A percentile compares a stretch with the other conserved stretches of the same genome.
phyloP scores from a whole-genome alignment of 1,284 basidiomycete genomes.

The Fomitopsis schrenkii region DNA sequence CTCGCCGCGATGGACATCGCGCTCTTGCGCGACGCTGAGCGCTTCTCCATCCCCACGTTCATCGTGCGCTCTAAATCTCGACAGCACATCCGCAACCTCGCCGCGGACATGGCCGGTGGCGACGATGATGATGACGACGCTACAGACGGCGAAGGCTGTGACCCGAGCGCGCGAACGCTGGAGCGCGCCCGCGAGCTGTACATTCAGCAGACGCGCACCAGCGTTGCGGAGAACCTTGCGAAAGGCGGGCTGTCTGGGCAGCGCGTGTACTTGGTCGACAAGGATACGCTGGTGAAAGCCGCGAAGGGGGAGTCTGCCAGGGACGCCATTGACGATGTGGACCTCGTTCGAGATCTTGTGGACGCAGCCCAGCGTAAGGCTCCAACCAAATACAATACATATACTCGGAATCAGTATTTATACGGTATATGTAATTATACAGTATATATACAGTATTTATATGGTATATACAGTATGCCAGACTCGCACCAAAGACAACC shows the following conservation, averaged over 20 bases:
- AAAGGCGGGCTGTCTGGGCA: neutral
- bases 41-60: neutral
- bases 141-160: neutral
- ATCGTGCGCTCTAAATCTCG: too few species aligned
- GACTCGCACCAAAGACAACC: too few species aligned
- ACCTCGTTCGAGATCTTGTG: too few species aligned
- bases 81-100: neutral
- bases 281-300: neutral
- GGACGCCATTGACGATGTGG: neutral
- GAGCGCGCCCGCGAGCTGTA: neutral
- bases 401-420: too few species aligned
- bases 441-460: too few species aligned
- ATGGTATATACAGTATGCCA: too few species aligned
- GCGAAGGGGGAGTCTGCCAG: neutral
- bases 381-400: too few species aligned
- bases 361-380: too few species aligned
- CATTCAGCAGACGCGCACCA: neutral
- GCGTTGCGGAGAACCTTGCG: neutral
- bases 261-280: constrained; percentile 2
- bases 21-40: neutral
- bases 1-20: neutral
- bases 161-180: too few species aligned
- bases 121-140: neutral
- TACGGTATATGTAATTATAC: too few species aligned
- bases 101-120: neutral